A percentile compares a stretch with the other conserved stretches of the same genome.
phyloP scores from a whole-genome alignment of 2,329 filamentous ascomycete species.

The Colletotrichum sp. region DNA sequence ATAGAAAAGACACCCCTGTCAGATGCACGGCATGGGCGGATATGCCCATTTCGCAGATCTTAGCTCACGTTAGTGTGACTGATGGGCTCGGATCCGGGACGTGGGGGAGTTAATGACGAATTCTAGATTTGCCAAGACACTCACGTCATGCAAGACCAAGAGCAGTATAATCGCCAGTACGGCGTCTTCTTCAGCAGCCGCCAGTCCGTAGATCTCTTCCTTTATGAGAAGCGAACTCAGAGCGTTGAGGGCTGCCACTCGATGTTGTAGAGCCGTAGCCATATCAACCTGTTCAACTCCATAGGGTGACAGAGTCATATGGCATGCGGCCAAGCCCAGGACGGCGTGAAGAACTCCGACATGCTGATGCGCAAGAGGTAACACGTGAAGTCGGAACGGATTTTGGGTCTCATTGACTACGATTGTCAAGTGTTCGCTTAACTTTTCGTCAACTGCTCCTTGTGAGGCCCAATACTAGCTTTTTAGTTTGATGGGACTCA shows the following conservation, averaged over 20 bases:
- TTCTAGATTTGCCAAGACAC: neutral
- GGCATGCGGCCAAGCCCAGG: slow-evolving; percentile 29
- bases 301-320: slow-evolving; percentile 24
- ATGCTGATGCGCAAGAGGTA: slow-evolving; percentile 28
- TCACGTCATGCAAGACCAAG: slow-evolving; percentile 30
- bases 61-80: neutral
- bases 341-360: slow-evolving; percentile 30
- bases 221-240: slow-evolving; percentile 24
- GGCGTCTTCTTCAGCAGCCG: slow-evolving; percentile 24
- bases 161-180: slow-evolving; percentile 28
- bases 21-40: slow-evolving; percentile 31
- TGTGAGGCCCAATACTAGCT: neutral
- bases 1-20: slow-evolving; percentile 30
- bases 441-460: slow-evolving; percentile 22
- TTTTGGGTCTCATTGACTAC: slow-evolving; percentile 23
- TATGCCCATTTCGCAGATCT: slow-evolving; percentile 31
- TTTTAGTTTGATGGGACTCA: neutral
- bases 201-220: slow-evolving; percentile 20
- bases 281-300: slow-evolving; percentile 9
- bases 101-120: neutral
- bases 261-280: slow-evolving; percentile 23
- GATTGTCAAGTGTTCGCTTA: slow-evolving; percentile 26
- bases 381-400: slow-evolving; percentile 25
- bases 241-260: slow-evolving; percentile 25
- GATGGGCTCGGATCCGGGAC: neutral